Evolutionary conservation across 177 flowering plant genomes (phyloP).

Genomic region (Vitis hybrid): DNA sequence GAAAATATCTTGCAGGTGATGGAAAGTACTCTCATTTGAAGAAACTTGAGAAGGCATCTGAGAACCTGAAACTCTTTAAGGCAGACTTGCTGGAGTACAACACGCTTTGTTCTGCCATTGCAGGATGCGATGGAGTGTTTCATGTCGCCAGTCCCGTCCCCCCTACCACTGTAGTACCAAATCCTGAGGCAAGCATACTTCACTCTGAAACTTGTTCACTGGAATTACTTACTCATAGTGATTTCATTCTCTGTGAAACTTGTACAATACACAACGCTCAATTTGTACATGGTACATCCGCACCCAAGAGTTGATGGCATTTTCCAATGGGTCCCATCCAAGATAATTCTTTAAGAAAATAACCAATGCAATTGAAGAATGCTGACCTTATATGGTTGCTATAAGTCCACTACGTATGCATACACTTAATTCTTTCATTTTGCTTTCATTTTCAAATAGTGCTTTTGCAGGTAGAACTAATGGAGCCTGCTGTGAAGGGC

Average conservation of each 20-base stretch:
- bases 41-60: slow-evolving; percentile 53
- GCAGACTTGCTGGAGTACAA: slow-evolving; percentile 65
- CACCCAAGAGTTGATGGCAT: no score
- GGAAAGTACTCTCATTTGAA: slow-evolving; percentile 61
- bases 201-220: no score
- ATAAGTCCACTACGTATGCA: no score
- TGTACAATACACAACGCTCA: no score
- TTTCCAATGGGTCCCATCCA: no score
- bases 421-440: no score
- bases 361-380: no score
- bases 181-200: slow-evolving; percentile 55
- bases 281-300: no score
- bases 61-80: slow-evolving; percentile 66
- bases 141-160: slow-evolving; percentile 83
- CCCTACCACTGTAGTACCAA: slow-evolving; percentile 27
- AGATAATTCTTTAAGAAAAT: no score
- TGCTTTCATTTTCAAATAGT: not conserved
- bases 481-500: slow-evolving; percentile 79
- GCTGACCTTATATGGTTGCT: no score
- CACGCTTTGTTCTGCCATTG: slow-evolving; percentile 53
- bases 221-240: no score
- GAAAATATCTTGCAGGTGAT: slow-evolving; percentile 8
- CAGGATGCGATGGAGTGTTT: slow-evolving; percentile 76
- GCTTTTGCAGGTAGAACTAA: slow-evolving; percentile 54
- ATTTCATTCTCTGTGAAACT: no score